Base-by-base conservation (phyloP, 2,329 filamentous ascomycete species). In the Domatiomyces catenatus region DNA sequence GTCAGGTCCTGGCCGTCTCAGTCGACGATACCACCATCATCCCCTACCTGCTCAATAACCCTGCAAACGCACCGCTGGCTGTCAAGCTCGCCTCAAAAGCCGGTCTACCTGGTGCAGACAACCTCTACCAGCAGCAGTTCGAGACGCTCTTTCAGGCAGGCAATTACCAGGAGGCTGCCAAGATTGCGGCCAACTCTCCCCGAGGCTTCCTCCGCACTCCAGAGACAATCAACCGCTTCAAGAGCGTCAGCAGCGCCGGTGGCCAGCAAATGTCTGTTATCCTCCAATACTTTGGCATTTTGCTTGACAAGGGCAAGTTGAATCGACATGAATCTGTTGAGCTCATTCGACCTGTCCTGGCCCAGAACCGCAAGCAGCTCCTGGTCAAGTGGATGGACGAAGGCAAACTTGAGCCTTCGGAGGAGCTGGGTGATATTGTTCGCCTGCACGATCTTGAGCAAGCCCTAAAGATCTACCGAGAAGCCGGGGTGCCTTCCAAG, bases 331-430 rank as follows among this genome's bases (percentile, higher is more conserved):
- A 98, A 70, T 94, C 89, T 46, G 73, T 98, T 42, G 92, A 98
- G 71, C 76, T 98, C 54, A 89, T 92, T 8, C 81, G 88, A 58
- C 92, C 92, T 18, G 92, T 98, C 18, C 76, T 98, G 52, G 81
- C 84, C 51, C 92, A 98, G 69, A 92, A 89, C 67, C 81, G 92
- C 58, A 96, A 95, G 71, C 87, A 96, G 64, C 73, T 98, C 22
- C 77, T 98, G 24, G 92, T 96, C 71, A 98, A 98, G 70, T 98
- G 93, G 93, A 78, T 96, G 67, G 84, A 84, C 63, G 92, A 96
- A 70, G 84, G 87, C 69, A 98, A 98, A 74, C 77, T 98, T 44
- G 86, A 93, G 66, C 89, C 85, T 70, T 96, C 92, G 0, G 92
- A 98, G 71, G 86, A 95, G 68, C 79, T 98, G 47, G 92, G 92